A percentile compares a stretch with the other conserved stretches of the same genome.
Conservation (phyloP, 2,329 filamentous ascomycete genomes). For the Clonostachys byssicola region DNA sequence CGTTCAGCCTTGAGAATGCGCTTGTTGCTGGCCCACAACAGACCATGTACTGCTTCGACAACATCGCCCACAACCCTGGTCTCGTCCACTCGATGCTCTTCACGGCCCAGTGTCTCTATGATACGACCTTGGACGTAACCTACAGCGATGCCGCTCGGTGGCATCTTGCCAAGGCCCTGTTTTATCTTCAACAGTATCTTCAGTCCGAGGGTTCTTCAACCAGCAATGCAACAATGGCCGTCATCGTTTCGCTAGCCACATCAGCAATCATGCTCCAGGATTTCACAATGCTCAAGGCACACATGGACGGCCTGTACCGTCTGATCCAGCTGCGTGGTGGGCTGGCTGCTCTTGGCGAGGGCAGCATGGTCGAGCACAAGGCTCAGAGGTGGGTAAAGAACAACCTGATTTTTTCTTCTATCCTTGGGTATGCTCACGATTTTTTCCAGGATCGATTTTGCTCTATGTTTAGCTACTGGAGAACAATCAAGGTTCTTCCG, state of each 20-base stretch:
- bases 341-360: conserved; percentile 4
- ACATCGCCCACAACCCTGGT: conserved; percentile 9
- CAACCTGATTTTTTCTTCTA: no score
- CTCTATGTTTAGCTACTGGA: conserved; percentile 4
- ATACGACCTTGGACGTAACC: conserved; percentile 1
- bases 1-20: conserved; percentile 6
- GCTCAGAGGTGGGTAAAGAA: not conserved
- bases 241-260: conserved; percentile 11
- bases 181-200: conserved; percentile 9
- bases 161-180: conserved; percentile 11
- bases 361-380: conserved; percentile 9
- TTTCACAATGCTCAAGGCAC: conserved; percentile 9
- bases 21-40: conserved; percentile 3
- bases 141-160: conserved; percentile 6
- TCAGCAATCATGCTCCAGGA: conserved; percentile 13
- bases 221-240: conserved; percentile 10
- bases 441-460: not conserved
- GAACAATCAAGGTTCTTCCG: conserved; percentile 1
- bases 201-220: conserved; percentile 6
- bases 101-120: conserved; percentile 13
- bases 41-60: conserved; percentile 11
- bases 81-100: conserved; percentile 15
- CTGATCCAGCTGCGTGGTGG: conserved; percentile 15
- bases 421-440: no score
- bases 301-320: conserved; percentile 13